Base-by-base conservation (phyloP, 495 filamentous ascomycete genomes). In the Penicillium bialowiezense region DNA sequence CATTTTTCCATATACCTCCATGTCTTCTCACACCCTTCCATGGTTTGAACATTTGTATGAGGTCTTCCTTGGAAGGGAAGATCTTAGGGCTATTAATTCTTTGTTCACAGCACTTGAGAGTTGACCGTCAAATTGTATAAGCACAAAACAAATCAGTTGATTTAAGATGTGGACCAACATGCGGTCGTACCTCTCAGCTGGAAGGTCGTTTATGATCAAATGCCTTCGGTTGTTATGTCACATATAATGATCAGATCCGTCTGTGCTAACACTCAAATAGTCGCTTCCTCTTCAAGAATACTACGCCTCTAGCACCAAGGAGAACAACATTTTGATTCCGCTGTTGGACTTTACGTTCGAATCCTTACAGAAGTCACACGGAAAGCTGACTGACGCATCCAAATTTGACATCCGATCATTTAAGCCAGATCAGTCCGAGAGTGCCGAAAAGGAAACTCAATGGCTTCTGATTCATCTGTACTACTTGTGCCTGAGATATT, bases 181-280 rank as follows among this genome's bases (percentile, higher is more conserved):
- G 55, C 76, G 88, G 39, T 83, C 84, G 5, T 99, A 96, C 62
- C 76, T 97, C 70, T 96, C 21, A 87, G 90, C 33, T 97, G 93
- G 93, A 81, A 89, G 48, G 70, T 97, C 12, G 80, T 96, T 3
- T 97, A 95, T 60, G 90, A 93, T 56, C 87, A 91, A 83, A 85
- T 35, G 82, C 91, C 14, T 2, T 20, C 8, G 8, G 4, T 26
- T 8, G 23, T 26, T 34, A n/a, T n/a, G n/a, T n/a, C n/a, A n/a
- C n/a, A n/a, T n/a, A n/a, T n/a, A n/a, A n/a, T n/a, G n/a, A n/a
- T n/a, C n/a, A n/a, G n/a, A n/a, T n/a, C n/a, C n/a, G n/a, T n/a
- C n/a, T n/a, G n/a, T 33, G 41, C 66, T 69, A 48, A 68, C 46
- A 19, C 41, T 9, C 41, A 26, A 43, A 47, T 56, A 83, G 74